Evolutionary conservation across 2,329 filamentous ascomycete genomes (phyloP), one percentile per base, ranked within the genome.

Genomic region (Aspergillus felis): DNA sequence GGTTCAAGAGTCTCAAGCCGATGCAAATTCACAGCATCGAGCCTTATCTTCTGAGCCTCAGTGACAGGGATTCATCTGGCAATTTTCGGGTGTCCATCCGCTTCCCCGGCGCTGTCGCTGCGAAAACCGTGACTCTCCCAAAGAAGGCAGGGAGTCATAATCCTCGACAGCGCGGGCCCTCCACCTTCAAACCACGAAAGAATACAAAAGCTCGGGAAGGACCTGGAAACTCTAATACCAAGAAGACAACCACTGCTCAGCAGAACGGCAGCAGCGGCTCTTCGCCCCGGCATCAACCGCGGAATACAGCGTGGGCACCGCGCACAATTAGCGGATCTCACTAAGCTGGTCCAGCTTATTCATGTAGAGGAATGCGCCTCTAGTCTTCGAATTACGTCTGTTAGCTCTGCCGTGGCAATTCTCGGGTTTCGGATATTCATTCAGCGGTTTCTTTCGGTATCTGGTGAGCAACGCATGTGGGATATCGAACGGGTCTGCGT

Each of bases 11-110:
- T 51, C 76, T 78, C 38, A 87, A 85, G 67, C 78, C 82, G 1
- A 74, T 86, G 12, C 82, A 84, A 47, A 70, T 80, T 7, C 79
- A 78, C 14, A 82, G 73, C 59, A 68, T 75, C 53, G 79, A 83
- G 49, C 66, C 78, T 14, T 74, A 77, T 57, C 63, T 67, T 44
- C 77, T 83, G 47, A 67, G 70, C 51, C 56, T 69, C 41, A 66
- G 67, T 53, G 78, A 76, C 53, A 75, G 63, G 56, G 75, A 73
- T 64, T 69, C 64, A 58, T 74, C 68, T 58, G 68, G 67, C 53
- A 72, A 71, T 44, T 53, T 65, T 54, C 77, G 71, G 20, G 72
- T 78, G 49, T 67, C 72, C 20, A 77, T 84, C 60, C 76, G 76
- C 41, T 66, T 84, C 24, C 81, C 81, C 9, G 81, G 80, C 7